Evolutionary conservation across 2,329 filamentous ascomycete species (phyloP).

Genomic region (Cytospora leucostoma): DNA sequence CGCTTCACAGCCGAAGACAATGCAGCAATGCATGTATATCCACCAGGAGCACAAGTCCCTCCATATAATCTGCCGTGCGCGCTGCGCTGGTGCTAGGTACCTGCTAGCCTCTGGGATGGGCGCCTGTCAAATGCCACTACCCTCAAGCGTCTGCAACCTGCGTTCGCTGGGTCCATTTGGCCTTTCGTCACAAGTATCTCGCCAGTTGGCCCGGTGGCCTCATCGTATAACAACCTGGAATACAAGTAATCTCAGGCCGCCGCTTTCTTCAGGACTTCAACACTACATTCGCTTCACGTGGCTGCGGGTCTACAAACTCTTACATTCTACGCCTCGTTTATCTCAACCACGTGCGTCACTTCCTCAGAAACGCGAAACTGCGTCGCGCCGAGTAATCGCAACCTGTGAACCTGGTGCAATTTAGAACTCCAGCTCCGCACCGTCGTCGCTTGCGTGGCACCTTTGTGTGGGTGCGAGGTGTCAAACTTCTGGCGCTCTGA

Average conservation of each 20-base stretch:
- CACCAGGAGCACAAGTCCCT: background rate
- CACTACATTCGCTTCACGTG: background rate
- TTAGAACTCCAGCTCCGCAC: constrained; percentile 1
- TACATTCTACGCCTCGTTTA: background rate
- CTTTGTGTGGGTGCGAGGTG: constrained; percentile 8
- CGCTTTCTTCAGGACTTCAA: background rate
- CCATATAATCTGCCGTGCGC: background rate
- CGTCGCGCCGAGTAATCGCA: constrained; percentile 15
- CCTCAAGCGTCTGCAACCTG: constrained; percentile 14
- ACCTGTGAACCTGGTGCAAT: constrained; percentile 6
- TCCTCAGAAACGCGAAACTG: constrained; percentile 7
- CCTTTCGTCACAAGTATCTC: background rate
- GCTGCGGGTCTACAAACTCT: background rate
- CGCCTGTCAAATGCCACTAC: constrained; percentile 27
- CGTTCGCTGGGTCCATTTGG: background rate
- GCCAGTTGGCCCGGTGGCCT: constrained; percentile 1
- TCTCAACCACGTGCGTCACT: constrained; percentile 7
- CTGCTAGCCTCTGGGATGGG: constrained; percentile 15
- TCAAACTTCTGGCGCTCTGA: background rate
- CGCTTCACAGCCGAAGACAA: background rate
- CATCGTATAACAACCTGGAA: too few species aligned
- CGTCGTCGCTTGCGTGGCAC: constrained; percentile 12
- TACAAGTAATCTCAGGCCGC: constrained; percentile 5
- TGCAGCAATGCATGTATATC: background rate
- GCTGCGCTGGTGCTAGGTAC: constrained; percentile 2